Evolutionary conservation across 1,284 basidiomycete genomes (phyloP), one percentile per base, ranked within the genome.

Genomic region (Boletus sp.): DNA sequence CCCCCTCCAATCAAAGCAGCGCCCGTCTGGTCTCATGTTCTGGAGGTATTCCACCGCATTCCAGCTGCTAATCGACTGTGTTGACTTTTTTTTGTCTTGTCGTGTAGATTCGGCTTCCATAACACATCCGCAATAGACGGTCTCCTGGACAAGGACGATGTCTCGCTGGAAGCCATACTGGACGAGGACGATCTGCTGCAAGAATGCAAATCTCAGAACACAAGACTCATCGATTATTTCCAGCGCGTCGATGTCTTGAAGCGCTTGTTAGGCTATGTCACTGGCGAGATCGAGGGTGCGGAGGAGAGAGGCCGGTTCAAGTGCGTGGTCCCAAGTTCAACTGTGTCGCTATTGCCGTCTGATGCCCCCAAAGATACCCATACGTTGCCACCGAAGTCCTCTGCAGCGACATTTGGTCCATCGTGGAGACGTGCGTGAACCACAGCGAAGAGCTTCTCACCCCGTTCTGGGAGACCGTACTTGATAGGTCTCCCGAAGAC

Each of bases 191-290:
- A 97, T 67, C 75, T 97, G 46, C 73, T 98, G 44, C 90, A 92
- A 68, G 94, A 98, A 69, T 94, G 92, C 79, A 98, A 98, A 70
- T 78, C 89, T 4, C 92, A 95, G 69, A 97, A 97, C 66, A 86
- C 87, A 30, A 77, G 91, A 57, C 81, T 94, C 40, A 84, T 91
- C 57, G 84, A 89, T 65, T 94, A 91, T 66, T 88, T 94, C 55
- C 82, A 84, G 57, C 78, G 88, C 54, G 76, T 83, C 48, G 85
- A 91, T 64, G 85, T 93, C 34, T 70, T 94, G 49, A 84, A 90
- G 68, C 78, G 82, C 46, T 70, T 94, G 60, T 72, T 94, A 49
- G 87, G 81, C 44, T 92, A 92, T 71, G 89, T 91, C 58, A 87
- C 87, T 5, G 91, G 91, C 19, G 80, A 87, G 68, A 90, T 91